Evolutionary conservation across 2,329 filamentous ascomycete genomes (phyloP), one percentile per base, ranked within the genome.

Genomic region (Emergomyces africanus): DNA sequence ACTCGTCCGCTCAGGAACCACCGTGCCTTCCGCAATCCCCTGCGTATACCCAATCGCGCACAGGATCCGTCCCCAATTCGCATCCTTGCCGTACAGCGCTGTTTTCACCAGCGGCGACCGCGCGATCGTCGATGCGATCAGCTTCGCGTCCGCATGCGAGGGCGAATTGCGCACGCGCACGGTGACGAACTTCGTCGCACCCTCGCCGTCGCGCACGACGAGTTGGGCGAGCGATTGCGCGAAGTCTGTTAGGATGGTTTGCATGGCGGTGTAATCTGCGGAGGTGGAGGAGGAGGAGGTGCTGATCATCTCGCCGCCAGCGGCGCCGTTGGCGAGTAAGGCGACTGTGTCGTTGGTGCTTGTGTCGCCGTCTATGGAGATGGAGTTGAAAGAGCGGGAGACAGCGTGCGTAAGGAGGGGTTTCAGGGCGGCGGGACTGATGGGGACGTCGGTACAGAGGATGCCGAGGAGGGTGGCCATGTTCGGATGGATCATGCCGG

Each of bases 401-500:
- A 90, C 86, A 50, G 91, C 88, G 65, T 84, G 78, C 60, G 80
- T 83, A 50, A 97, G 85, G 15, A 94, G 80, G 0, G 79, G 73
- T 54, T 85, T 83, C 61, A 96, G 82, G 10, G 87, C 80, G 0
- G 74, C 70, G 3, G 88, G 79, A 0, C 84, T 80, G 67, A 97
- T 83, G 35, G 90, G 88, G 0, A 87, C 92, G 67, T 99, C 94
- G 15, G 94, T 99, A 68, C 89, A 90, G 68, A 97, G 82, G 62
- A 97, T 87, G 58, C 89, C 90, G 41, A 99, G 84, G 39, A 97
- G 82, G 0, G 94, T 99, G 35, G 90, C 94, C 91, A 99, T 96
- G 78, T 99, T 97, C 54, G 94, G 94, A 70, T 96, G 91, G 72
- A 99, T 96, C 94, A 99, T 99, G 69, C 94, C 94, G 5, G 94